These are phyloP conservation scores for Auricularia heimuer DNA, from an alignment of 768 basidiomycete species.

Conservation along the genomic window DNA sequence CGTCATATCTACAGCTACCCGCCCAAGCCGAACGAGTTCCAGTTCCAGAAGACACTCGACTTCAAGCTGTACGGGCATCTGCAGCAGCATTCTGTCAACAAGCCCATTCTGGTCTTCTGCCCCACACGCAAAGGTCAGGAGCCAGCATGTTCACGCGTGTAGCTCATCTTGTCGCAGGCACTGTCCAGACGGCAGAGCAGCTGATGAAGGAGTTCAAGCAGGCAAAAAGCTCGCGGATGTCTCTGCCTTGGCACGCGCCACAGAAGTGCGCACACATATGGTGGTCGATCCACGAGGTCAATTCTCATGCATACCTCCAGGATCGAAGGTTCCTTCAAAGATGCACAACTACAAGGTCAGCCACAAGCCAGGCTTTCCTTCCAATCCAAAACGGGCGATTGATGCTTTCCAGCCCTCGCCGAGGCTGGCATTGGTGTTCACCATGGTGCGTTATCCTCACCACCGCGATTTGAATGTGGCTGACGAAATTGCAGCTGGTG, in stretches of 20 bases:
- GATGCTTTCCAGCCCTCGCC: slow-evolving; percentile 42
- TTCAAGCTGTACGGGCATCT: slow-evolving; percentile 63
- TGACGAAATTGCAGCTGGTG: slow-evolving; percentile 36
- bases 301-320: slow-evolving; percentile 27
- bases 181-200: slow-evolving; percentile 59
- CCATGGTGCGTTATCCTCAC: slow-evolving; percentile 36
- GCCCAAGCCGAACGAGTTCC: slow-evolving; percentile 69
- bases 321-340: slow-evolving; percentile 45
- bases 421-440: slow-evolving; percentile 76
- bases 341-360: slow-evolving; percentile 55
- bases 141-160: neutral
- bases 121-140: slow-evolving; percentile 71
- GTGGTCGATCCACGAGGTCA: slow-evolving; percentile 2
- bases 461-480: neutral
- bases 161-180: slow-evolving; percentile 17
- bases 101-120: slow-evolving; percentile 83
- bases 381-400: neutral
- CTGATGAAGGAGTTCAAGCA: slow-evolving; percentile 64
- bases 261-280: slow-evolving; percentile 28
- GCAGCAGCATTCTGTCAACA: slow-evolving; percentile 60
- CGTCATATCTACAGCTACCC: slow-evolving; percentile 65
- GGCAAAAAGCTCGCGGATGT: slow-evolving; percentile 35
- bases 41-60: slow-evolving; percentile 62
- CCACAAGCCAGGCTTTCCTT: slow-evolving; percentile 10
- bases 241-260: slow-evolving; percentile 62